Percentiles rank a stretch among this genome's conserved stretches.
Evolutionary conservation across 2,329 filamentous ascomycete genomes (phyloP).

Genomic region (Graphilbum ipis-grandicollis): DNA sequence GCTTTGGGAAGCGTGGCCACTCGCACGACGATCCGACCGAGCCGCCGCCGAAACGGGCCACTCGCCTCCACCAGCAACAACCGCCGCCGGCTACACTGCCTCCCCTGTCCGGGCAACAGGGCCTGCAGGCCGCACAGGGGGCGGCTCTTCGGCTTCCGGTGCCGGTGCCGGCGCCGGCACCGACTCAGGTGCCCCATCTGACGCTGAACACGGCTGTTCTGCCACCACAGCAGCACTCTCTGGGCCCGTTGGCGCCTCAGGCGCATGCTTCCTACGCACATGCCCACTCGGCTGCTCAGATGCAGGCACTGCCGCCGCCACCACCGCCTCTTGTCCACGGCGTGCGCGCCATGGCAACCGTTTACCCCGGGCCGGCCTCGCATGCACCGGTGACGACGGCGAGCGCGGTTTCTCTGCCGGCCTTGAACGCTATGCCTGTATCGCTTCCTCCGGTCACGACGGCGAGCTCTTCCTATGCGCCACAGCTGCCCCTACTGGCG

Average conservation of each 20-base stretch:
- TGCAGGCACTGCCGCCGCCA: constrained; percentile 20
- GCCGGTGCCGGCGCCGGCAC: constrained; percentile 51
- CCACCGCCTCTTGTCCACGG: constrained; percentile 43
- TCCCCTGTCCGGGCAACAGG: background rate
- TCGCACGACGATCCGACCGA: constrained; percentile 31
- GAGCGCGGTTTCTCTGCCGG: constrained; percentile 16
- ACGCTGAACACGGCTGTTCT: constrained; percentile 37
- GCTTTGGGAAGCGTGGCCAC: constrained; percentile 29
- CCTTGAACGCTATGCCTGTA: too few species aligned
- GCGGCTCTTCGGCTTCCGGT: constrained; percentile 5
- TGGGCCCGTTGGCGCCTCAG: background rate
- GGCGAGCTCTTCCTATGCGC: background rate
- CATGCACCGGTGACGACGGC: constrained; percentile 10
- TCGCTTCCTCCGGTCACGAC: constrained; percentile 12
- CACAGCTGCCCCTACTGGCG: background rate
- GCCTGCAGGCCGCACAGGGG: background rate
- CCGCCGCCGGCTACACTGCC: background rate
- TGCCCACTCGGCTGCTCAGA: background rate
- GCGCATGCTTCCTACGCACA: background rate
- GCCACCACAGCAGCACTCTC: background rate
- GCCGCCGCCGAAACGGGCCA: constrained; percentile 35
- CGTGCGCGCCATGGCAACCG: constrained; percentile 58
- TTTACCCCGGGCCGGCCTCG: constrained; percentile 34
- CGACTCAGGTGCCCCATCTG: too few species aligned
- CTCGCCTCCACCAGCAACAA: constrained; percentile 9